A percentile compares a stretch with the other conserved stretches of the same genome.
These are phyloP conservation scores for Salvia splendens DNA, from an alignment of 257 asterid genomes.

Conservation along the genomic window DNA sequence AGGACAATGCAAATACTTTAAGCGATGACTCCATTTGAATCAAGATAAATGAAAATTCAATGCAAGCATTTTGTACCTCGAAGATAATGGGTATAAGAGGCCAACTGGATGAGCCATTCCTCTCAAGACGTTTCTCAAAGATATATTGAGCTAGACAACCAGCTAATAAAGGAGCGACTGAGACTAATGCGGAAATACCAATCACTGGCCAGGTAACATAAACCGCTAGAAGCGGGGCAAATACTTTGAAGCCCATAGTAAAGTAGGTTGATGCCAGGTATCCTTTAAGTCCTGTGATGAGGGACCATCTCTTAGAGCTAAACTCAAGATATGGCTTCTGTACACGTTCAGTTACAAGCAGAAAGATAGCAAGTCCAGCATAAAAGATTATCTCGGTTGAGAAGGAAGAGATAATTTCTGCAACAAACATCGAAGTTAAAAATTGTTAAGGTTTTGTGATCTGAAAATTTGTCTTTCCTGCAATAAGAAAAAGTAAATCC, in stretches of 20 bases:
- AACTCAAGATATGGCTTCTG: constrained; percentile 91
- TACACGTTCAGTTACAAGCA: constrained; percentile 54
- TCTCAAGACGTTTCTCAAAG: constrained; percentile 59
- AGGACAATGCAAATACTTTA: constrained; percentile 18
- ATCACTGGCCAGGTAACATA: constrained; percentile 81
- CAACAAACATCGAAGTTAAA: constrained; percentile 38
- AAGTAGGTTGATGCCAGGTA: constrained; percentile 63
- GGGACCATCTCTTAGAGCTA: constrained; percentile 92
- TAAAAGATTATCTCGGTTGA: constrained; percentile 66
- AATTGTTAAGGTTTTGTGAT: constrained; percentile 7
- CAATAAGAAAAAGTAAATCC: not conserved
- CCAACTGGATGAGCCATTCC: constrained; percentile 76
- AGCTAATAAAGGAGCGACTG: constrained; percentile 66
- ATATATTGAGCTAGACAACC: constrained; percentile 65
- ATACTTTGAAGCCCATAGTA: constrained; percentile 68
- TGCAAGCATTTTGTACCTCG: constrained; percentile 51
- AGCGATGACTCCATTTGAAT: not conserved
- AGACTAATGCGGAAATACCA: constrained; percentile 64
- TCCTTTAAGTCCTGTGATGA: constrained; percentile 88
- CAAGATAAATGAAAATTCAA: constrained; percentile 3
- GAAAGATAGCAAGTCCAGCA: constrained; percentile 70
- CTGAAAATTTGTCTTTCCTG: not conserved
- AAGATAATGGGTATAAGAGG: constrained; percentile 85
- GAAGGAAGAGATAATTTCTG: constrained; percentile 66
- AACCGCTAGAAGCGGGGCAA: constrained; percentile 68